phyloP scores from a whole-genome alignment of 352 stramenopile species.

The Plasmopara muralis region DNA sequence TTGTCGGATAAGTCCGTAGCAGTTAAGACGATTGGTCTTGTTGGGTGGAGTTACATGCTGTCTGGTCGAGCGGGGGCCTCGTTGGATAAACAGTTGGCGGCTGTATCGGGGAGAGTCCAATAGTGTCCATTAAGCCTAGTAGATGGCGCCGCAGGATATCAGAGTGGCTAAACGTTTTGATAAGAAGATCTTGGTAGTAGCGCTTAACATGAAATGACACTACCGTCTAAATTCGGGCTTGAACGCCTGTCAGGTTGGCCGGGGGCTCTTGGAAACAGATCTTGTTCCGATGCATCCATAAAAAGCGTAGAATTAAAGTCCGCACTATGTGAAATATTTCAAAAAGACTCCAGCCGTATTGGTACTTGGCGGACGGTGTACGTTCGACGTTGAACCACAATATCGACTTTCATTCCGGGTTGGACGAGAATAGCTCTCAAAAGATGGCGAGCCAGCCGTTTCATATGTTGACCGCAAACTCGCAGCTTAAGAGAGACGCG shows the following conservation, averaged over 20 bases:
- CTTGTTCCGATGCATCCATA: not conserved
- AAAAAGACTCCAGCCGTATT: not conserved
- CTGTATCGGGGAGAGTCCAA: too few relatives aligned
- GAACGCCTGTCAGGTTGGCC: not conserved
- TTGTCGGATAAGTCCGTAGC: too few relatives aligned
- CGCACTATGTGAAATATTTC: not conserved
- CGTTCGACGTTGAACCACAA: not conserved
- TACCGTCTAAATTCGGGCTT: not conserved
- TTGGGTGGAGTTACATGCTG: too few relatives aligned
- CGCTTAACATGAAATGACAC: not conserved
- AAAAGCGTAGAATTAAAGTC: not conserved
- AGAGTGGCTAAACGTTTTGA: not conserved
- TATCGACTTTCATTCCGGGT: not conserved
- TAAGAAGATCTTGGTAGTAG: conserved; percentile 7
- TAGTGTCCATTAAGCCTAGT: too few relatives aligned
- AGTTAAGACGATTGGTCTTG: too few relatives aligned
- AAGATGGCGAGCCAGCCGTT: not conserved
- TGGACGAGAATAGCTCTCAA: not conserved
- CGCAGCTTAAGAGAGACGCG: not conserved
- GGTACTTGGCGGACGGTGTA: not conserved
- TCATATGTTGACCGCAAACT: not conserved
- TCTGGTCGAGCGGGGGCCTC: too few relatives aligned
- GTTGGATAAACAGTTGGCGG: too few relatives aligned
- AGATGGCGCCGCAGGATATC: too few relatives aligned
- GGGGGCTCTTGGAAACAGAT: not conserved